Evolutionary conservation across 441 rosid genomes (phyloP).

Genomic region (Metrosideros polymorpha): DNA sequence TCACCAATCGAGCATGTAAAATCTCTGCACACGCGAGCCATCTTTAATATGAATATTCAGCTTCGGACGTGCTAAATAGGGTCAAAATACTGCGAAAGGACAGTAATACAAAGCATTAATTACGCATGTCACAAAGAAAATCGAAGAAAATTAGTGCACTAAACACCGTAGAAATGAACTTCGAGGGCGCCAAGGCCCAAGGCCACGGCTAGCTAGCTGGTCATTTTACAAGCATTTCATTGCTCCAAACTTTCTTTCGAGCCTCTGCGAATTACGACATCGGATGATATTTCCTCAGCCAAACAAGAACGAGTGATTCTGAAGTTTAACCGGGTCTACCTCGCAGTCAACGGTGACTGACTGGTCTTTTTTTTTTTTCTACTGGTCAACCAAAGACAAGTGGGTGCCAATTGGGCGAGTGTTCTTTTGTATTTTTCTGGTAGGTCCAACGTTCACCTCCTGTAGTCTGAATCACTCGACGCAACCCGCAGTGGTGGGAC

Average conservation of each 20-base stretch:
- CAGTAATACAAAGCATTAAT: background rate
- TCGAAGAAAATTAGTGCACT: background rate
- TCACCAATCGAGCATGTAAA: background rate
- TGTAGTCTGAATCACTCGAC: background rate
- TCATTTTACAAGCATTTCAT: too few species aligned
- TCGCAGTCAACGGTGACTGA: background rate
- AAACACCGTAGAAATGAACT: too few species aligned
- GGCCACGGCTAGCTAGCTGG: too few species aligned
- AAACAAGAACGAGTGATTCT: background rate
- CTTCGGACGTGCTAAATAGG: background rate
- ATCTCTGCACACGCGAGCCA: too few species aligned
- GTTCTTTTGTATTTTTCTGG: background rate
- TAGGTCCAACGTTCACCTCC: background rate
- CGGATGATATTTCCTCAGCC: background rate
- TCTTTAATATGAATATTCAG: too few species aligned
- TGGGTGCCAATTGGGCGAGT: background rate
- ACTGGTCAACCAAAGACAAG: background rate
- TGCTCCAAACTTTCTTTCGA: too few species aligned
- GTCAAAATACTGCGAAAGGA: background rate
- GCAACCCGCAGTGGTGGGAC: background rate
- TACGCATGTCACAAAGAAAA: background rate
- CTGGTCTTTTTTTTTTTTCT: background rate
- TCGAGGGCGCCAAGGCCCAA: too few species aligned
- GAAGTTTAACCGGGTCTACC: background rate
- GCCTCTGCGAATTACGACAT: fast-evolving